Percentiles rank a stretch among this genome's conserved stretches.
Evolutionary conservation across 2,329 filamentous ascomycete genomes (phyloP).

Genomic region (Aphanocladium album): DNA sequence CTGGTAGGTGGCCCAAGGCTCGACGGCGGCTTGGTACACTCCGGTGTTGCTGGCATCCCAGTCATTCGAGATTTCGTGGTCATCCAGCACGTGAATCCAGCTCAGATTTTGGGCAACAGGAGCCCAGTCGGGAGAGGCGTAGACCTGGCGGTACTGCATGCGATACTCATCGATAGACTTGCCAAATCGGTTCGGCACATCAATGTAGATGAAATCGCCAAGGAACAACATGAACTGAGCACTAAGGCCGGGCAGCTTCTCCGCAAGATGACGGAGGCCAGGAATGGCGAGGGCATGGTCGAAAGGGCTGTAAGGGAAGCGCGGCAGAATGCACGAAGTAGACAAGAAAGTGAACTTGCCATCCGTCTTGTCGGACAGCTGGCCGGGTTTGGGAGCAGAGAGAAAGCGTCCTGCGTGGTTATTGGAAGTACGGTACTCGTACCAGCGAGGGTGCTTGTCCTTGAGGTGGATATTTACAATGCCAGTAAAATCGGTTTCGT

Average conservation of each 20-base stretch:
- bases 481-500: slow-evolving; percentile 78
- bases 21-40: slow-evolving; percentile 72
- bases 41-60: slow-evolving; percentile 80
- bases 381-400: slow-evolving; percentile 67
- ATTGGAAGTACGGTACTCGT: slow-evolving; percentile 82
- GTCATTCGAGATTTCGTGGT: slow-evolving; percentile 95
- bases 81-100: slow-evolving; percentile 95
- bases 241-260: slow-evolving; percentile 64
- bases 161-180: slow-evolving; percentile 70
- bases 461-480: slow-evolving; percentile 59
- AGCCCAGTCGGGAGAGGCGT: slow-evolving; percentile 88
- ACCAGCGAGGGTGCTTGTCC: slow-evolving; percentile 65
- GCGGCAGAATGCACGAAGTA: slow-evolving; percentile 86
- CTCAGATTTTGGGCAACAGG: slow-evolving; percentile 72
- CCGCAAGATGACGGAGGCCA: slow-evolving; percentile 71
- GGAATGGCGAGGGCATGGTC: slow-evolving; percentile 77
- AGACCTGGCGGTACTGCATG: slow-evolving; percentile 91
- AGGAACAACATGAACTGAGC: slow-evolving; percentile 79
- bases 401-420: slow-evolving; percentile 80
- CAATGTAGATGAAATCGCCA: slow-evolving; percentile 85
- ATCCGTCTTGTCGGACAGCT: slow-evolving; percentile 52
- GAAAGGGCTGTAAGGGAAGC: slow-evolving; percentile 83
- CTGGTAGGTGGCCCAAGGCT: slow-evolving; percentile 86
- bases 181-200: slow-evolving; percentile 79
- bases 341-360: slow-evolving; percentile 85